Percentiles rank a stretch among this genome's conserved stretches.
Conservation (phyloP, 2,329 filamentous ascomycete genomes). For the Seiridium cupressi region DNA sequence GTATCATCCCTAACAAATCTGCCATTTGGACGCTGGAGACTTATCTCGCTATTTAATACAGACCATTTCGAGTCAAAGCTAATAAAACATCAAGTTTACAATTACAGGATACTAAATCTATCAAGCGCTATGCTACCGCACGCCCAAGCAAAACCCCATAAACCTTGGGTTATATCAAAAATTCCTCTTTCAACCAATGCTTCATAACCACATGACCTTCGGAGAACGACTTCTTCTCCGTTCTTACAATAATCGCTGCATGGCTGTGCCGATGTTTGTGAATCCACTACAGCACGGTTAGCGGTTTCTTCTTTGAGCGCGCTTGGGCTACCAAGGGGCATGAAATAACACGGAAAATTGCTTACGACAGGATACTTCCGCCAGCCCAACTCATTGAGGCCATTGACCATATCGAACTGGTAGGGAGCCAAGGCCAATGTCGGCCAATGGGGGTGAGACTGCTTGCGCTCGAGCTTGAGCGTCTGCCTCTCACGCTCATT, state of each 20-base stretch:
- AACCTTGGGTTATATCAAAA: slow-evolving; percentile 49
- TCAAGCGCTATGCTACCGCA: background rate
- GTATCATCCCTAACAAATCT: too few species aligned
- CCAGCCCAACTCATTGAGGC: slow-evolving; percentile 66
- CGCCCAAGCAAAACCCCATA: background rate
- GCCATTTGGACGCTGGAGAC: too few species aligned
- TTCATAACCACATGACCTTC: slow-evolving; percentile 77
- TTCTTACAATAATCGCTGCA: slow-evolving; percentile 84
- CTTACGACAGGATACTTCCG: slow-evolving; percentile 58
- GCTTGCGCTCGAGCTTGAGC: slow-evolving; percentile 36
- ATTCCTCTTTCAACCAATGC: slow-evolving; percentile 79
- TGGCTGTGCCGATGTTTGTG: slow-evolving; percentile 79
- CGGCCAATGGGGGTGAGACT: slow-evolving; percentile 48
- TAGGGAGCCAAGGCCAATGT: slow-evolving; percentile 74
- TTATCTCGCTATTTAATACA: too few species aligned
- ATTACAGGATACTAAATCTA: background rate
- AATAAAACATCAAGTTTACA: too few species aligned
- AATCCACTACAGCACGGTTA: slow-evolving; percentile 48
- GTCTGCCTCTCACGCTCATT: slow-evolving; percentile 35
- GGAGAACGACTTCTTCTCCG: slow-evolving; percentile 62
- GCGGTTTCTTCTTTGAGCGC: too few species aligned
- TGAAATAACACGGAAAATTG: too few species aligned
- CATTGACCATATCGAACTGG: slow-evolving; percentile 83
- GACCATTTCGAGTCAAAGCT: too few species aligned
- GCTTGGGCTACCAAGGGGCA: too few species aligned